phyloP scores from a whole-genome alignment of 495 filamentous ascomycete species.

The Amorphotheca resinae region DNA sequence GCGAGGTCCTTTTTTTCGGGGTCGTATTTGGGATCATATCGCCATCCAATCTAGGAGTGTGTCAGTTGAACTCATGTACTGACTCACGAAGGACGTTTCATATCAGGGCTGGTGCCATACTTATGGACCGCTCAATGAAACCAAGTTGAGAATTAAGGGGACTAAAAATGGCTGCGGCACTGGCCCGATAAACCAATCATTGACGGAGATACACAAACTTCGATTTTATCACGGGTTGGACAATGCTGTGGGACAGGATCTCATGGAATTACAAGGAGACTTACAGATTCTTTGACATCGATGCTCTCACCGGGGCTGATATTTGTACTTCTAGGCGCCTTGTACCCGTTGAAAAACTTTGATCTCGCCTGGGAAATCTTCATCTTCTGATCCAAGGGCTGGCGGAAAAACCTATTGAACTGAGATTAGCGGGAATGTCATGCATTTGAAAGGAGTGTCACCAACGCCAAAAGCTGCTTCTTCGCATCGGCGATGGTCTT shows the following conservation, averaged over 20 bases:
- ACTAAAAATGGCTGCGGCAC: too few relatives aligned
- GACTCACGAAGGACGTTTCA: too few relatives aligned
- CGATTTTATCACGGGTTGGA: too few relatives aligned
- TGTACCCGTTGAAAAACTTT: conserved; percentile 25
- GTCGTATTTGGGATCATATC: conserved; percentile 34
- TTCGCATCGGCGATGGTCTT: conserved; percentile 32
- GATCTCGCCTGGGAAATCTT: conserved; percentile 16
- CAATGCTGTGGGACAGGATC: too few relatives aligned
- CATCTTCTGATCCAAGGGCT: conserved; percentile 29
- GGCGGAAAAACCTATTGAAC: conserved; percentile 32
- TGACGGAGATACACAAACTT: too few relatives aligned
- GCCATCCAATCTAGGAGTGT: conserved; percentile 16
- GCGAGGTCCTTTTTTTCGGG: conserved; percentile 28
- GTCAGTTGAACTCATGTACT: too few relatives aligned
- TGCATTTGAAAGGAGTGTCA: neutral
- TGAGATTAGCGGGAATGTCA: neutral
- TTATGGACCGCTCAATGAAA: too few relatives aligned
- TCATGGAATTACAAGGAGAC: neutral
- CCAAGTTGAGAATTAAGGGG: too few relatives aligned
- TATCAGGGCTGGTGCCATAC: too few relatives aligned
- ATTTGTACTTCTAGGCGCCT: conserved; percentile 10
- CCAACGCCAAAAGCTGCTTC: conserved; percentile 22
- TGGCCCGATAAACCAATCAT: too few relatives aligned
- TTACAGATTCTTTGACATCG: conserved; percentile 19
- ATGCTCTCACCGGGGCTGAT: conserved; percentile 18